phyloP scores from a whole-genome alignment of 345 rosid species.

The Murraya paniculata region DNA sequence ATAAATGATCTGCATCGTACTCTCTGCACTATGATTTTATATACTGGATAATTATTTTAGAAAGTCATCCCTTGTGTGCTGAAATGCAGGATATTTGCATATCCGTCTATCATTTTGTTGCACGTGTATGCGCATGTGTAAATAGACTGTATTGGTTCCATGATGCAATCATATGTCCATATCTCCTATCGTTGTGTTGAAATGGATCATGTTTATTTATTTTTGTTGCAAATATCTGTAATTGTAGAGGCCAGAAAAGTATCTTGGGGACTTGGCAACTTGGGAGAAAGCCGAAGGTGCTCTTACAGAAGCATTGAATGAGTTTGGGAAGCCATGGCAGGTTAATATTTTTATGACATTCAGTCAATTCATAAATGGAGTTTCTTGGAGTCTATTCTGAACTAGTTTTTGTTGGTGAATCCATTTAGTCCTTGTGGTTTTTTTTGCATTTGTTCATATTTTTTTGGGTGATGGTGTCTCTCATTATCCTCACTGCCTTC shows the following conservation, averaged over 20 bases:
- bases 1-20: background rate
- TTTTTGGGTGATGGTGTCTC: background rate
- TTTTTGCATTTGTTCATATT: background rate
- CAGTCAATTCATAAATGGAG: background rate
- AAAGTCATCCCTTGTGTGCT: background rate
- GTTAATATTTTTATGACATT: conserved; percentile 31
- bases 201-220: background rate
- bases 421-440: background rate
- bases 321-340: conserved; percentile 86
- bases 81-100: background rate
- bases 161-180: background rate
- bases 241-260: conserved; percentile 92
- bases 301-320: conserved; percentile 71
- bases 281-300: conserved; percentile 93
- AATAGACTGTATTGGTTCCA: background rate
- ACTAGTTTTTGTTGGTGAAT: background rate
- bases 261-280: conserved; percentile 67
- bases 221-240: conserved; percentile 12
- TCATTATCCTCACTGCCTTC: background rate
- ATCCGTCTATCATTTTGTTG: background rate
- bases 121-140: background rate
- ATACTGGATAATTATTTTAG: background rate
- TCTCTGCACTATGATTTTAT: background rate
- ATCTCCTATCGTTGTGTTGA: background rate
- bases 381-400: background rate